Conservation (phyloP, 176 grass and related monocot species). For the Phoenix roebelenii region DNA sequence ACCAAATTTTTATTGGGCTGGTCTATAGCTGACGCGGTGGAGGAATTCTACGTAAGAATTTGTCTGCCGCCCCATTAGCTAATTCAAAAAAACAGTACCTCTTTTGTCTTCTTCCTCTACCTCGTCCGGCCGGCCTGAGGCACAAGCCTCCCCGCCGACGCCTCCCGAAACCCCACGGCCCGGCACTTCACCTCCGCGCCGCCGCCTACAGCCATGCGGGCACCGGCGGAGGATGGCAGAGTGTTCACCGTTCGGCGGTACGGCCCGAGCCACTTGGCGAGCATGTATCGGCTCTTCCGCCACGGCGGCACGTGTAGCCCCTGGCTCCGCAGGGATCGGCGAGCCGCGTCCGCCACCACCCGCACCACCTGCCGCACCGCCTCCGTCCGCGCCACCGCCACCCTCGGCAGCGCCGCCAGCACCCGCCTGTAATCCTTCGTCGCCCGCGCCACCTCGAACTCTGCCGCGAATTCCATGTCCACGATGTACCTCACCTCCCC, state of each 20-base stretch:
- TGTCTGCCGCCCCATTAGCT: no score
- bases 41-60: no score
- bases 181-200: constrained; percentile 21
- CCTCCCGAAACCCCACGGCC: constrained; percentile 14
- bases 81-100: no score
- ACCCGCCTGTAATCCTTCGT: constrained; percentile 16
- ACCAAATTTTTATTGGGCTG: no score
- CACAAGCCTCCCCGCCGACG: no score
- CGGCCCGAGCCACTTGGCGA: constrained; percentile 56
- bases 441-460: constrained; percentile 34
- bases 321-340: constrained; percentile 36
- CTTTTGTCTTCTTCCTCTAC: no score
- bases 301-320: constrained; percentile 54
- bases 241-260: constrained; percentile 40
- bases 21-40: no score
- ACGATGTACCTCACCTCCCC: constrained; percentile 25
- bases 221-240: constrained; percentile 6
- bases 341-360: constrained; percentile 18
- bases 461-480: constrained; percentile 24
- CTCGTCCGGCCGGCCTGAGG: no score
- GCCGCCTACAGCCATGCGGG: neutral
- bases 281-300: constrained; percentile 44
- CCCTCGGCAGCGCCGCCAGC: constrained; percentile 21
- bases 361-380: constrained; percentile 28
- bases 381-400: constrained; percentile 21